Conservation (phyloP, 2,329 filamentous ascomycete species). For the Aspergillus flavus region DNA sequence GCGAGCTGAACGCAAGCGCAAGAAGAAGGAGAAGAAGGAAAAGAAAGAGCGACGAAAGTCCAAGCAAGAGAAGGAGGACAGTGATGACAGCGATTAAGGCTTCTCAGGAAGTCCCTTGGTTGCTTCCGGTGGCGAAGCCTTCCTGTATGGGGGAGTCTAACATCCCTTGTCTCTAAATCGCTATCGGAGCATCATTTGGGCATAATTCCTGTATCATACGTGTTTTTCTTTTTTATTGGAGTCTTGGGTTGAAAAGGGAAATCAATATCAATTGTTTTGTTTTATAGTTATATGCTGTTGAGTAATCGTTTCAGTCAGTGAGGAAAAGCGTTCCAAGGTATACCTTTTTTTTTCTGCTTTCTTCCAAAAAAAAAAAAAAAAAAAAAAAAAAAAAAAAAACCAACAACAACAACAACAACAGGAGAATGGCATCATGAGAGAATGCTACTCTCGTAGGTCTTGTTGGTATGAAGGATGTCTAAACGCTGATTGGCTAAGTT, state of each 20-base stretch:
- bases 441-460: not conserved
- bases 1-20: conserved; percentile 52
- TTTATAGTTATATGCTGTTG: not conserved
- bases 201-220: conserved; percentile 45
- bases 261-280: conserved; percentile 29
- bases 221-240: conserved; percentile 35
- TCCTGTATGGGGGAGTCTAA: conserved; percentile 6
- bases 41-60: conserved; percentile 74
- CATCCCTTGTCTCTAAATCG: conserved; percentile 2
- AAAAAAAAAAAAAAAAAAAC: no score
- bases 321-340: not conserved
- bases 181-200: conserved; percentile 18
- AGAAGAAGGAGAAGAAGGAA: conserved; percentile 59
- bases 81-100: conserved; percentile 50
- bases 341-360: no score
- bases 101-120: conserved; percentile 29
- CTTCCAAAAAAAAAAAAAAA: not conserved
- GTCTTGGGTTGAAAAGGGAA: conserved; percentile 44
- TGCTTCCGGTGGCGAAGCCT: conserved; percentile 14
- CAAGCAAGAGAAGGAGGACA: conserved; percentile 79
- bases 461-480: not conserved
- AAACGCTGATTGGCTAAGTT: not conserved
- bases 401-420: no score
- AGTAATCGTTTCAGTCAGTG: not conserved
- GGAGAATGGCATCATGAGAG: not conserved